Conservation (phyloP, 176 grass and related monocot species). For the Metroxylon sagu region DNA sequence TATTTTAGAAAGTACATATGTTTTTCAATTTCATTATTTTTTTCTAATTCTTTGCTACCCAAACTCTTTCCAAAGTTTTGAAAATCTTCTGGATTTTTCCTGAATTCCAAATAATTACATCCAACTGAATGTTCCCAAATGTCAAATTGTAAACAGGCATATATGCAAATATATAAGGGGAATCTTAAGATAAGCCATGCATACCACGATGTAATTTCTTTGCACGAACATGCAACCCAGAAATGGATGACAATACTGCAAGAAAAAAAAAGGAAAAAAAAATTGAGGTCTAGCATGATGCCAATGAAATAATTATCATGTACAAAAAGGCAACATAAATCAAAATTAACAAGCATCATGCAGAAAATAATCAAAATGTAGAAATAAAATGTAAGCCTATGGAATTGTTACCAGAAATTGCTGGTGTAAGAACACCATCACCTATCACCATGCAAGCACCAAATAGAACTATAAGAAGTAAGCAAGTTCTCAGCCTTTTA, state of each 20-base stretch:
- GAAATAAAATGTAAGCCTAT: not conserved
- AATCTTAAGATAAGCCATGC: not conserved
- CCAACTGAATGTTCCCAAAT: too few species aligned
- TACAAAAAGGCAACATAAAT: too few species aligned
- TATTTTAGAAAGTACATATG: too few species aligned
- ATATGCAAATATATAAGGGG: not conserved
- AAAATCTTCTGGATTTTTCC: too few species aligned
- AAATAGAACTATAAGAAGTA: constrained; percentile 80
- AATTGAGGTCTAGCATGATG: too few species aligned
- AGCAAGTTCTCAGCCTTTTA: constrained; percentile 49
- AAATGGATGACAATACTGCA: constrained; percentile 87
- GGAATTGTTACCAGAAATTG: constrained; percentile 68
- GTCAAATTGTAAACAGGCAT: too few species aligned
- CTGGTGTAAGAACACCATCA: constrained; percentile 90
- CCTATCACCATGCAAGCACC: constrained; percentile 93
- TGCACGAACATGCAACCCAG: constrained; percentile 75
- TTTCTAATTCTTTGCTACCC: too few species aligned
- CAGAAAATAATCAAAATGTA: not conserved
- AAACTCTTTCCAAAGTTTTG: too few species aligned
- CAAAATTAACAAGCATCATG: not conserved
- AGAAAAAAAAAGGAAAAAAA: constrained; percentile 28
- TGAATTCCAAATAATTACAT: too few species aligned
- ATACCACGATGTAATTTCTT: constrained; percentile 58
- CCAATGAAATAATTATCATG: too few species aligned
- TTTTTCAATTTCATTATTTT: too few species aligned